Evolutionary conservation across 345 rosid species (phyloP).

Genomic region (Draba incana): DNA sequence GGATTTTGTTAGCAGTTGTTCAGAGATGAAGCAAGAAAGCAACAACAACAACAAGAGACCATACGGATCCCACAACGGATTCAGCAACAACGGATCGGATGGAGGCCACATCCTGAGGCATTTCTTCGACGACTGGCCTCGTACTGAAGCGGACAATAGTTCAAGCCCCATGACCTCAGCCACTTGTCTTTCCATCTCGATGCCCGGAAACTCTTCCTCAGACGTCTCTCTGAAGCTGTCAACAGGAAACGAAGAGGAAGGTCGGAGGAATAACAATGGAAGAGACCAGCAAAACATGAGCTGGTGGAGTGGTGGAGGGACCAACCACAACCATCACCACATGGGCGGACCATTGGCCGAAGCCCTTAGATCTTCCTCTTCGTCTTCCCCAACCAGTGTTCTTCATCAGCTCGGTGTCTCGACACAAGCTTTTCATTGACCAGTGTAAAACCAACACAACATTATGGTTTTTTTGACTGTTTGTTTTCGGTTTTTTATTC

Average conservation of each 20-base stretch:
- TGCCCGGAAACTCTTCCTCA: constrained; percentile 69
- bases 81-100: constrained; percentile 44
- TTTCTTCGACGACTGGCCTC: constrained; percentile 93
- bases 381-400: constrained; percentile 80
- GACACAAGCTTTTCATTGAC: constrained; percentile 44
- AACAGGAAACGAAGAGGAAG: constrained; percentile 62
- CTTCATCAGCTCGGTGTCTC: constrained; percentile 57
- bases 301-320: constrained; percentile 66
- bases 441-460: constrained; percentile 32
- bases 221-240: constrained; percentile 88
- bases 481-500: constrained; percentile 24
- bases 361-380: constrained; percentile 66
- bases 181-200: constrained; percentile 71
- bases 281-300: constrained; percentile 59
- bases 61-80: constrained; percentile 48
- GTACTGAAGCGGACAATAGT: constrained; percentile 52
- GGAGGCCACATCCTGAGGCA: constrained; percentile 69
- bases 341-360: constrained; percentile 96
- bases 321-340: constrained; percentile 44
- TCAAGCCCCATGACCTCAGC: constrained; percentile 49
- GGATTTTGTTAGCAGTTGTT: constrained; percentile 45
- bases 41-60: constrained; percentile 45
- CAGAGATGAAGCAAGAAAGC: constrained; percentile 50
- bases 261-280: constrained; percentile 31
- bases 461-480: constrained; percentile 5